These are phyloP conservation scores for Hysterangium stoloniferum DNA, from an alignment of 768 basidiomycete genomes.

Conservation along the genomic window DNA sequence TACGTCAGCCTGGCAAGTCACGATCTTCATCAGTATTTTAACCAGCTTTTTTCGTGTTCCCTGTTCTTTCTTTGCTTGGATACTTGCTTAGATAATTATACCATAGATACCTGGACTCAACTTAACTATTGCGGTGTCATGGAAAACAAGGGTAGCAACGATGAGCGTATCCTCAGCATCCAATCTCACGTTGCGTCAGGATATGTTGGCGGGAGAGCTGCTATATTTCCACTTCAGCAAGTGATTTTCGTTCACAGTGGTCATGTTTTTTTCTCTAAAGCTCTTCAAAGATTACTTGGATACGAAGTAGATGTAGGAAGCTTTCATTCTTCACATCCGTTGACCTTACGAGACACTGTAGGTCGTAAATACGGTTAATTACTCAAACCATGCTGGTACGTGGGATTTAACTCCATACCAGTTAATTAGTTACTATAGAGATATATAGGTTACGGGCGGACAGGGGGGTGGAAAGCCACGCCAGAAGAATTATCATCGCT, in stretches of 20 bases:
- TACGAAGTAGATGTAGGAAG: conserved; percentile 90
- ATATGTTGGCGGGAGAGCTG: conserved; percentile 85
- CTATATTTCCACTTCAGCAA: conserved; percentile 69
- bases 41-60: too few relatives aligned
- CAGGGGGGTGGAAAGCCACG: conserved; percentile 71
- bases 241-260: conserved; percentile 29
- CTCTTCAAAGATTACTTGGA: conserved; percentile 42
- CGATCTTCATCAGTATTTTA: too few relatives aligned
- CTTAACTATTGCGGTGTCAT: neutral
- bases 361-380: conserved; percentile 90
- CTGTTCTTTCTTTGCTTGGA: too few relatives aligned
- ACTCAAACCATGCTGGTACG: conserved; percentile 87
- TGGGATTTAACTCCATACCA: neutral
- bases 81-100: neutral
- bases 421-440: neutral
- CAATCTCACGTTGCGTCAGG: conserved; percentile 93
- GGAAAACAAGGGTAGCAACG: neutral
- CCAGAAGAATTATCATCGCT: conserved; percentile 70
- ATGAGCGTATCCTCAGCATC: conserved; percentile 70
- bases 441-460: conserved; percentile 66
- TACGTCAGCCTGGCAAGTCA: too few relatives aligned
- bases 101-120: neutral
- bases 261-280: neutral
- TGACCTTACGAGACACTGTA: conserved; percentile 21
- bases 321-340: conserved; percentile 13